phyloP scores from a whole-genome alignment of 352 stramenopile genomes.

The Globisporangium nodosum region DNA sequence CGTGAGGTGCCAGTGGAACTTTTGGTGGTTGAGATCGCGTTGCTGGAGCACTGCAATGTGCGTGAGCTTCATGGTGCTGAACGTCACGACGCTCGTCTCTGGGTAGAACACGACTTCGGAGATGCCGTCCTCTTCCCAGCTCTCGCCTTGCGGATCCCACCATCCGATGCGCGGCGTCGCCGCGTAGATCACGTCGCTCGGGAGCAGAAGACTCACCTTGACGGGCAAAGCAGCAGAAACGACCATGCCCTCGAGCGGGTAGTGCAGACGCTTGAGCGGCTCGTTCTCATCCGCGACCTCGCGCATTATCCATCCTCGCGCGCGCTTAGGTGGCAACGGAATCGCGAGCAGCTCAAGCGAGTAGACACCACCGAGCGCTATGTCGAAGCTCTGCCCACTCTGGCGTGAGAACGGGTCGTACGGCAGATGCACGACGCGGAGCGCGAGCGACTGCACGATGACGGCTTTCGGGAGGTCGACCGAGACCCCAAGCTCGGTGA shows the following conservation, averaged over 20 bases:
- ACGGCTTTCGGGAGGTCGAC: slow-evolving; percentile 79
- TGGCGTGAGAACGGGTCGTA: slow-evolving; percentile 42
- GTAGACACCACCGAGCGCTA: slow-evolving; percentile 60
- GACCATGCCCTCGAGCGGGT: slow-evolving; percentile 72
- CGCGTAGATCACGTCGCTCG: slow-evolving; percentile 44
- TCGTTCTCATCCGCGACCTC: slow-evolving; percentile 43
- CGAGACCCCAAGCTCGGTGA: slow-evolving; percentile 47
- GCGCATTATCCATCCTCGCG: slow-evolving; percentile 72
- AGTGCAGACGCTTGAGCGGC: slow-evolving; percentile 56
- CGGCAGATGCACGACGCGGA: slow-evolving; percentile 55
- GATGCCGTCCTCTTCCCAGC: slow-evolving; percentile 76
- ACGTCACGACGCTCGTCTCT: slow-evolving; percentile 56
- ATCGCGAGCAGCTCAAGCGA: slow-evolving; percentile 65
- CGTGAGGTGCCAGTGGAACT: slow-evolving; percentile 50
- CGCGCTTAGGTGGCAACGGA: slow-evolving; percentile 58
- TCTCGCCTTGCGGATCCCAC: slow-evolving; percentile 47
- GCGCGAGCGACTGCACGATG: slow-evolving; percentile 67
- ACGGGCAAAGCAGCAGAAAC: slow-evolving; percentile 58
- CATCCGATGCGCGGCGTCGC: slow-evolving; percentile 48
- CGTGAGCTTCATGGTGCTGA: slow-evolving; percentile 73
- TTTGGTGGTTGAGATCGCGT: slow-evolving; percentile 65
- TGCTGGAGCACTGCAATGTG: slow-evolving; percentile 64
- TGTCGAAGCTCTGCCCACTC: slow-evolving; percentile 25
- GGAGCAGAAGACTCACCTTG: slow-evolving; percentile 53
- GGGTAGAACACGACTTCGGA: slow-evolving; percentile 49